A percentile compares a stretch with the other conserved stretches of the same genome.
Evolutionary conservation across 2,329 filamentous ascomycete species (phyloP).

Genomic region (Fusarium marasasianum): DNA sequence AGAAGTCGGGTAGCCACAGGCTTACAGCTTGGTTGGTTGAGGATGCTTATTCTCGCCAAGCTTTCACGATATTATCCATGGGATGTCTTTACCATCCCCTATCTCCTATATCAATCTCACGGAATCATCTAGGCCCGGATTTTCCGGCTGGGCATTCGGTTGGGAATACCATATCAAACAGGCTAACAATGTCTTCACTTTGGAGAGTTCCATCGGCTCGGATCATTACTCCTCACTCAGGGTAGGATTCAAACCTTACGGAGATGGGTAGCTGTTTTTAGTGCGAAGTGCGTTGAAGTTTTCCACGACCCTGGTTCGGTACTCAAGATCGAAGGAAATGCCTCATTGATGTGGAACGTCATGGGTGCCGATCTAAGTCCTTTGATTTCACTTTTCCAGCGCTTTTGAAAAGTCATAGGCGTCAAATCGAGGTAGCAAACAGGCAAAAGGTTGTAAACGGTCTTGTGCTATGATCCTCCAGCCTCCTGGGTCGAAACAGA

Average conservation of each 20-base stretch:
- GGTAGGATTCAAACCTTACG: conserved; percentile 15
- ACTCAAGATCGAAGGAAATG: conserved; percentile 27
- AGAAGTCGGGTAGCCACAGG: neutral
- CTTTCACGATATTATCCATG: conserved; percentile 11
- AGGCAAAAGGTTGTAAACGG: neutral
- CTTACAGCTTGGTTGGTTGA: neutral
- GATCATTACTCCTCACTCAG: conserved; percentile 1
- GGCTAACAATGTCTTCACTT: neutral
- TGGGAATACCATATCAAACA: neutral
- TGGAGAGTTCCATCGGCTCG: neutral
- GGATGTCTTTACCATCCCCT: conserved; percentile 2
- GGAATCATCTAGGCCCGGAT: neutral
- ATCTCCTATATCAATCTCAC: neutral
- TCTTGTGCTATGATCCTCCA: conserved; percentile 2
- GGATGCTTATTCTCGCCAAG: conserved; percentile 11
- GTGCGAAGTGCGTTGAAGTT: conserved; percentile 8
- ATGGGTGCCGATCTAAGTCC: conserved; percentile 27
- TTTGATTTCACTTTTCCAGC: conserved; percentile 23
- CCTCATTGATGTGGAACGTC: conserved; percentile 26
- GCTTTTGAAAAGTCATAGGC: neutral
- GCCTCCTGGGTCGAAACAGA: conserved; percentile 7
- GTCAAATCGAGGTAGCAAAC: neutral
- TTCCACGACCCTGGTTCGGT: conserved; percentile 16
- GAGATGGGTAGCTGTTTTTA: conserved; percentile 13
- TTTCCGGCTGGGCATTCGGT: conserved; percentile 12